Percentiles rank a stretch among this genome's conserved stretches.
phyloP scores from a whole-genome alignment of 352 stramenopile genomes.

The Blastocystis sp. region DNA sequence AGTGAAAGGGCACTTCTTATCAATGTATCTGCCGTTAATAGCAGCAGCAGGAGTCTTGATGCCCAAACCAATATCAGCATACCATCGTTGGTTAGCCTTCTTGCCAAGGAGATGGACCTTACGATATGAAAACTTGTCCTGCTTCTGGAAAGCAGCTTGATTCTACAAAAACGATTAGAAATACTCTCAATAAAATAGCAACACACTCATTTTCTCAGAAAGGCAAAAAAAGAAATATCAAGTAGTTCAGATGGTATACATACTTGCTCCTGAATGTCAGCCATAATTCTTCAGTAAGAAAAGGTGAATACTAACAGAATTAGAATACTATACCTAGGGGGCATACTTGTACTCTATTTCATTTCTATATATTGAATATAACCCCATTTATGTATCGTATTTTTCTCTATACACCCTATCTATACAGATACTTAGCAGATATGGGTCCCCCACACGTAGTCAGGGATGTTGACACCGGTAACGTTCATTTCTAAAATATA shows the following conservation, averaged over 20 bases:
- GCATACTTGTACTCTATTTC: background rate
- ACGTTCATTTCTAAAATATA: background rate
- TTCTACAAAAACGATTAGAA: constrained; percentile 69
- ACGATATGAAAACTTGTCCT: constrained; percentile 67
- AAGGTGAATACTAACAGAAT: constrained; percentile 21
- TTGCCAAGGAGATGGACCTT: constrained; percentile 58
- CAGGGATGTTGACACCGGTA: background rate
- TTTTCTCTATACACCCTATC: background rate
- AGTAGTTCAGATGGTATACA: background rate
- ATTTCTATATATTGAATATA: background rate
- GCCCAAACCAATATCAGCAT: constrained; percentile 41
- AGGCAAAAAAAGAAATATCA: background rate
- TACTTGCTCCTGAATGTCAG: constrained; percentile 58
- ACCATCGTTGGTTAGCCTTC: constrained; percentile 59
- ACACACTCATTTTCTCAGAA: background rate
- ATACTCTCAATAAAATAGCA: background rate
- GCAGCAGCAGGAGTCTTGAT: constrained; percentile 52
- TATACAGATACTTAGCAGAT: background rate
- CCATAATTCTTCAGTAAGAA: constrained; percentile 21
- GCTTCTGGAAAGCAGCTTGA: constrained; percentile 98
- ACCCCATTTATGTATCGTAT: background rate
- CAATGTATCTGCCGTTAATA: constrained; percentile 87
- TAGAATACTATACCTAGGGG: background rate
- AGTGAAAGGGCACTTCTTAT: constrained; percentile 99
- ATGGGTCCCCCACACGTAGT: background rate